Evolutionary conservation across 805 yeast genomes (phyloP), one percentile per base, ranked within the genome.

Genomic region (Cyberlindnera samutprakarnensis): DNA sequence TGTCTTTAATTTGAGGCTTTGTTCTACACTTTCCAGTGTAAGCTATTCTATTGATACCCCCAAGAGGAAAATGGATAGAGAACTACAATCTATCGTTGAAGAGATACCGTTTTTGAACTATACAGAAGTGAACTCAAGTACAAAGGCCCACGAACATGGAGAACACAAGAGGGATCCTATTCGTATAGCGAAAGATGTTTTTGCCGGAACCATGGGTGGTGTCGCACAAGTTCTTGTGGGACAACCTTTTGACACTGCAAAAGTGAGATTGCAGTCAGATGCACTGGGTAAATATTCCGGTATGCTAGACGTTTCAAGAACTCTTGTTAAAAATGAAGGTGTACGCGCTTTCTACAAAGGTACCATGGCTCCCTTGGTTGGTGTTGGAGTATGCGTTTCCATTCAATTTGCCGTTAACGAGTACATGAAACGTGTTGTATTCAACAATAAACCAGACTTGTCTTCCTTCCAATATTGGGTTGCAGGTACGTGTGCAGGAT

Each of bases 381-480:
- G 98, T 8, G 85, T 90, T 10, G 98, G 98, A 28, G 94, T 94
- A 1, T 88, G 96, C 65, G 96, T 90, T 7, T 84, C 95, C 7
- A 84, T 90, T 26, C 98, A 92, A 59, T 90, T 90, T 52, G 90
- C 95, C 29, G 94, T 86, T 24, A 88, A 88, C 50, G 96, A 90
- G 56, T 80, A 70, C 51, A 86, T 90, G 95, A 92, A 92, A 59
- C 68, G 96, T 47, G 63, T 68, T 38, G 87, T 82, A 50, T 56
- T 51, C 27, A 62, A 62, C 30, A 53, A 55, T 11, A 12, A 38
- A 15, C 48, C 51, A 7, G 51, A 53, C 14, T 61, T 86, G 38
- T 53, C 72, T 10, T 64, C 76, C 27, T 42, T 61, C 12, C 95
- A 92, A 54, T 88, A 76, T 47, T 88, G 85, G 59, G 46, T 67